Evolutionary conservation across 2,329 filamentous ascomycete genomes (phyloP).

Genomic region (Fusarium compactum): DNA sequence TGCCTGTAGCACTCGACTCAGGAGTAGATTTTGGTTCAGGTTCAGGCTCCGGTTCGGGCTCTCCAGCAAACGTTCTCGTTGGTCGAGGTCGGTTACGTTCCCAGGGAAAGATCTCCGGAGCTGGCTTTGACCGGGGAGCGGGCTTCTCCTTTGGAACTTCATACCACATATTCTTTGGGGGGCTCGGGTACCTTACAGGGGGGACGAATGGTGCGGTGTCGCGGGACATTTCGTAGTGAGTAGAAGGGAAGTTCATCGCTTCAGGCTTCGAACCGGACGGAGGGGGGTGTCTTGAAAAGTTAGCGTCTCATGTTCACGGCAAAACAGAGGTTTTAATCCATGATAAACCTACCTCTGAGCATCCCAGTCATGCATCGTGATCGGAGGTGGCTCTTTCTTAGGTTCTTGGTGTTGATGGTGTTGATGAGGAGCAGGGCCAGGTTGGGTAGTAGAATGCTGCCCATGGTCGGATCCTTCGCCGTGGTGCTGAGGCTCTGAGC

Average conservation of each 20-base stretch:
- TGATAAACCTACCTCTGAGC: conserved; percentile 62
- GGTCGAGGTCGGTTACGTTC: conserved; percentile 75
- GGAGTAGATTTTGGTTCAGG: conserved; percentile 1
- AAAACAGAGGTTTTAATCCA: not conserved
- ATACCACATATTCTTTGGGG: conserved; percentile 90
- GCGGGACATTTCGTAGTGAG: conserved; percentile 85
- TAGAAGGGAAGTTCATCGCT: conserved; percentile 82
- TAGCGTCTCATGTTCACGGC: conserved; percentile 7
- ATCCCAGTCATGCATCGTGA: conserved; percentile 61
- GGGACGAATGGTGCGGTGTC: conserved; percentile 81
- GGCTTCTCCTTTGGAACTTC: conserved; percentile 76
- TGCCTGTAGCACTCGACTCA: not conserved
- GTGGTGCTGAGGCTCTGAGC: conserved; percentile 16
- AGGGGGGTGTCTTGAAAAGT: conserved; percentile 67
- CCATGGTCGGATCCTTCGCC: conserved; percentile 34
- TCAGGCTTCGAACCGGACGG: conserved; percentile 80
- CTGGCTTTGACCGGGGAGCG: conserved; percentile 64
- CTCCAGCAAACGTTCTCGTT: conserved; percentile 69
- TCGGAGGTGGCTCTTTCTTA: conserved; percentile 41
- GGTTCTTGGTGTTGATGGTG: conserved; percentile 38
- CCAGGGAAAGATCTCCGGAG: conserved; percentile 89
- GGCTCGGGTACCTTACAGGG: conserved; percentile 81
- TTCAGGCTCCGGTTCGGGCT: conserved; percentile 30
- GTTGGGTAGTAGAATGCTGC: conserved; percentile 50
- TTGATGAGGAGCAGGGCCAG: conserved; percentile 33